These are phyloP conservation scores for Amanita muscaria DNA, from an alignment of 768 basidiomycete genomes.

Conservation along the genomic window DNA sequence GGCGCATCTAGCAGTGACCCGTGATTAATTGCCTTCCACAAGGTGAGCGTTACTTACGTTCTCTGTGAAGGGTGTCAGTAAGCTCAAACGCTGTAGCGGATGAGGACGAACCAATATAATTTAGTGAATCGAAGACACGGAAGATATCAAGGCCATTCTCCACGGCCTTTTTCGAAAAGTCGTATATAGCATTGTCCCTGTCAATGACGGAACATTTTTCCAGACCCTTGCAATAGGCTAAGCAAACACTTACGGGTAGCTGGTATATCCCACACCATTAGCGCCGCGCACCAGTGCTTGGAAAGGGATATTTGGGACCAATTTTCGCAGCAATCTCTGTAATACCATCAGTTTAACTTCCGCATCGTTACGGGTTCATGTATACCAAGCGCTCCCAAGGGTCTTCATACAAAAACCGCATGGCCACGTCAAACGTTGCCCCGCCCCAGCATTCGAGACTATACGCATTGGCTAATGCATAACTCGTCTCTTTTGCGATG, in stretches of 20 bases:
- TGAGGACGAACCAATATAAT: slow-evolving; percentile 78
- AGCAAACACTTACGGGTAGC: slow-evolving; percentile 70
- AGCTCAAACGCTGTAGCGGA: not conserved
- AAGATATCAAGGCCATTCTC: slow-evolving; percentile 99
- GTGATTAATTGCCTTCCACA: not conserved
- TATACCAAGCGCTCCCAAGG: slow-evolving; percentile 95
- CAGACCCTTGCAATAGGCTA: not conserved
- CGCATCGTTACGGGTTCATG: slow-evolving; percentile 1
- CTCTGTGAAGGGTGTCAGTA: slow-evolving; percentile 32
- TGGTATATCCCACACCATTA: slow-evolving; percentile 98
- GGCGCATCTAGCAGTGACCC: slow-evolving; percentile 59
- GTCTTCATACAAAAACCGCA: slow-evolving; percentile 99
- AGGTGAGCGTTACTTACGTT: slow-evolving; percentile 44
- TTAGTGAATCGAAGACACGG: slow-evolving; percentile 98
- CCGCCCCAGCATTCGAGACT: slow-evolving; percentile 99
- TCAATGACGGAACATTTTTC: slow-evolving; percentile 10
- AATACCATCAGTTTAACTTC: slow-evolving; percentile 12
- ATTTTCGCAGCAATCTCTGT: slow-evolving; percentile 82
- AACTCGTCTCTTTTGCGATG: slow-evolving; percentile 96
- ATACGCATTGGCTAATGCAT: slow-evolving; percentile 92
- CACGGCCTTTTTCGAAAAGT: slow-evolving; percentile 99
- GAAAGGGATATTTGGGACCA: slow-evolving; percentile 97
- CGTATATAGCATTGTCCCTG: slow-evolving; percentile 97
- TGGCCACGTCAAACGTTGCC: slow-evolving; percentile 97
- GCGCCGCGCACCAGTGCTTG: slow-evolving; percentile 98